Evolutionary conservation across 352 stramenopile species (phyloP).

Genomic region (Phytophthora sp.): DNA sequence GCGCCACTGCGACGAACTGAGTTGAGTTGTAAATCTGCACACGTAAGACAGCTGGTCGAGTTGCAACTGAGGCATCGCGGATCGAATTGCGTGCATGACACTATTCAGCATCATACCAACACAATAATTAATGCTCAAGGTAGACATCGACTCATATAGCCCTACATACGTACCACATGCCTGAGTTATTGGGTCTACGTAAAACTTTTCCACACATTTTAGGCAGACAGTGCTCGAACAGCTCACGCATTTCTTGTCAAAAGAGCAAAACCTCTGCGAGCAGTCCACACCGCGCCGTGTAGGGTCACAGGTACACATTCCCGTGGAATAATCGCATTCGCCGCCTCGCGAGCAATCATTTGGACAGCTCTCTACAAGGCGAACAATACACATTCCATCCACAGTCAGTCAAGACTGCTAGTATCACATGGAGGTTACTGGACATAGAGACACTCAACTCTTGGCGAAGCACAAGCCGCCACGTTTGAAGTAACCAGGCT

Average conservation of each 20-base stretch:
- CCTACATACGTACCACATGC: constrained; percentile 64
- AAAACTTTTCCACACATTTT: constrained; percentile 89
- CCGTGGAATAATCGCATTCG: constrained; percentile 90
- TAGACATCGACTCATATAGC: neutral
- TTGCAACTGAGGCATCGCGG: constrained; percentile 92
- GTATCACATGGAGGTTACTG: neutral
- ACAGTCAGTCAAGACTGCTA: neutral
- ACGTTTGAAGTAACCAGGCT: constrained; percentile 84
- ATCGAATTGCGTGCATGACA: constrained; percentile 88
- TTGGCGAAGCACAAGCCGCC: constrained; percentile 92
- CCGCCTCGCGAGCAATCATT: constrained; percentile 90
- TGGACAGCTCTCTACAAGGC: constrained; percentile 71
- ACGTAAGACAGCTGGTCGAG: constrained; percentile 78
- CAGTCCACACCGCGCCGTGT: constrained; percentile 86
- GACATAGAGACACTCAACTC: constrained; percentile 50
- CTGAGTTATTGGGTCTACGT: constrained; percentile 64
- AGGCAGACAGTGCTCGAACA: constrained; percentile 87
- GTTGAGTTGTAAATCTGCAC: constrained; percentile 90
- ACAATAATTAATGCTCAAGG: neutral
- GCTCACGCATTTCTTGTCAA: constrained; percentile 86
- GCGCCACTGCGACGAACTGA: constrained; percentile 91
- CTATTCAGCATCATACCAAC: constrained; percentile 30
- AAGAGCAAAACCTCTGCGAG: constrained; percentile 65
- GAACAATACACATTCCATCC: neutral
- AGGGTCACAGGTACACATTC: constrained; percentile 78